phyloP scores from a whole-genome alignment of 1,284 basidiomycete genomes.

The Rhodotorula sp. region DNA sequence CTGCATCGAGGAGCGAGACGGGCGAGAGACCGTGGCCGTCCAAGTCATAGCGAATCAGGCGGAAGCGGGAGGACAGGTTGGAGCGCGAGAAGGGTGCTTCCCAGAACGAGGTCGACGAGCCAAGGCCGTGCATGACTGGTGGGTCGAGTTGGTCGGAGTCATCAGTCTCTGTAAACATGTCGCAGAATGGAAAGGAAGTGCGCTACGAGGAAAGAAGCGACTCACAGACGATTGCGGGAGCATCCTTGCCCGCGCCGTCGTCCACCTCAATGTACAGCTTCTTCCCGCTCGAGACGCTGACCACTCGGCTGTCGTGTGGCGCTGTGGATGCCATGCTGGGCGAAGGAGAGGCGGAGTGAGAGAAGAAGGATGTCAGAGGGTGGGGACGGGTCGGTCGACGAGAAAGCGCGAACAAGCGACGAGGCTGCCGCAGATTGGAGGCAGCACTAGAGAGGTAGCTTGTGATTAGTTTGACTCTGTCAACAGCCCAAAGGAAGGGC shows the following conservation, averaged over 20 bases:
- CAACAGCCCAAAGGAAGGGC: not conserved
- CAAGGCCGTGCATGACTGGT: slow-evolving; percentile 37
- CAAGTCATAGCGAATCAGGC: slow-evolving; percentile 32
- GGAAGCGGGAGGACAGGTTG: slow-evolving; percentile 2
- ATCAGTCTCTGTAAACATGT: too few relatives aligned
- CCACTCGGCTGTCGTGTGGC: slow-evolving; percentile 10
- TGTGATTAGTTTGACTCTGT: not conserved
- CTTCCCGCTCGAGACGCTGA: slow-evolving; percentile 18
- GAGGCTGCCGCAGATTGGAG: not conserved
- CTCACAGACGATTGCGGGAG: slow-evolving; percentile 26
- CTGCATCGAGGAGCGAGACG: not conserved
- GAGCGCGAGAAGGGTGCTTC: slow-evolving; percentile 10
- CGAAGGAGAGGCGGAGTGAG: too few relatives aligned
- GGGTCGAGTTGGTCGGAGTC: not conserved
- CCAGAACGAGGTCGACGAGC: slow-evolving; percentile 27
- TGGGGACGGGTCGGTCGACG: not conserved
- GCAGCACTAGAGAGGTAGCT: not conserved
- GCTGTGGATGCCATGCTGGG: not conserved
- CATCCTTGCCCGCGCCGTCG: not conserved
- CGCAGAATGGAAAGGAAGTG: not conserved
- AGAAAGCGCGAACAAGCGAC: not conserved
- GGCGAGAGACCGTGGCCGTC: slow-evolving; percentile 36
- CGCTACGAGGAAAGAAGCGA: not conserved
- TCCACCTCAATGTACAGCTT: slow-evolving; percentile 26
- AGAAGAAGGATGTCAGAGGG: not conserved